Conservation (phyloP, 495 filamentous ascomycete species). For the Annulohypoxylon bovei region DNA sequence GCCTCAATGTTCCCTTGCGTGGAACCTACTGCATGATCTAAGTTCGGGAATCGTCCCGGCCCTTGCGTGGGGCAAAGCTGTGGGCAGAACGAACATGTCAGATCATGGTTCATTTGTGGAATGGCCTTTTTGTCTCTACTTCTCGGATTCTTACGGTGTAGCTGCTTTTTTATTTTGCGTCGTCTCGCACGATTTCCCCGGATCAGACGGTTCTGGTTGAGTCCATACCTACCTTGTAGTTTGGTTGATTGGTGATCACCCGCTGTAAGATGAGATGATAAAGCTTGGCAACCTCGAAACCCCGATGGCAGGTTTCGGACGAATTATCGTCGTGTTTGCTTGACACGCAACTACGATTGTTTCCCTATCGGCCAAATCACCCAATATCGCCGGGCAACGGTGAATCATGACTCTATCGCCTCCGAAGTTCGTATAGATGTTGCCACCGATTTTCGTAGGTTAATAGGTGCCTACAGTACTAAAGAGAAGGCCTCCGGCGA, state of each 20-base stretch:
- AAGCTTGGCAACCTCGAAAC: slow-evolving; percentile 4
- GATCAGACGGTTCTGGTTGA: slow-evolving; percentile 4
- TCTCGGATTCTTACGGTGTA: slow-evolving; percentile 1
- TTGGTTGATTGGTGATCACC: background rate
- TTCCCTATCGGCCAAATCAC: slow-evolving; percentile 1
- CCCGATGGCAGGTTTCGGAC: slow-evolving; percentile 12
- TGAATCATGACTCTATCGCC: background rate
- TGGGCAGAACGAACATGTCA: slow-evolving; percentile 24
- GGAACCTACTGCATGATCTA: slow-evolving; percentile 28
- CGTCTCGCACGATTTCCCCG: slow-evolving; percentile 8
- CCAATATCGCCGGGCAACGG: background rate
- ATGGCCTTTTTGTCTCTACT: background rate
- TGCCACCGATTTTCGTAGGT: background rate
- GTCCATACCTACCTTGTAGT: no score
- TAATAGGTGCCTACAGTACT: no score
- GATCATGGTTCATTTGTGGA: slow-evolving; percentile 24
- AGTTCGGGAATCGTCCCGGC: slow-evolving; percentile 29
- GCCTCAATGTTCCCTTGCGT: slow-evolving; percentile 41
- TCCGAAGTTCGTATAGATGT: background rate
- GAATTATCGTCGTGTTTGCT: slow-evolving; percentile 22
- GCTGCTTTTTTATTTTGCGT: background rate
- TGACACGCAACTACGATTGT: slow-evolving; percentile 5
- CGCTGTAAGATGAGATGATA: slow-evolving; percentile 1
- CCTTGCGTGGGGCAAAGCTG: background rate
- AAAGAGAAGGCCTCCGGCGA: background rate